A percentile compares a stretch with the other conserved stretches of the same genome.
These are phyloP conservation scores for Abelmoschus esculentus DNA, from an alignment of 345 rosid genomes.

Conservation along the genomic window DNA sequence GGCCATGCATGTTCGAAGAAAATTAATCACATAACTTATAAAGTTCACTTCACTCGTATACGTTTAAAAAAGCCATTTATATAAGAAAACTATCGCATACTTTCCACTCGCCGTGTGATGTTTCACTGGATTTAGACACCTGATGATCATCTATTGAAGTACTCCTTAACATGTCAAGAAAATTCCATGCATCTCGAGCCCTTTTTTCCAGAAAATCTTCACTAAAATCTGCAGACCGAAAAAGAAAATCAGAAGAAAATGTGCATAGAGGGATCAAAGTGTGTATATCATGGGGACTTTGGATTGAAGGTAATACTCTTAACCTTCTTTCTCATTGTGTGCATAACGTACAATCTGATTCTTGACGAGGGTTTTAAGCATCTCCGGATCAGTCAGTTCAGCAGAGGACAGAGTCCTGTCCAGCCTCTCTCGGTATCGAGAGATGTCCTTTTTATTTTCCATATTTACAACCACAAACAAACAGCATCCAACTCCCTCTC, in stretches of 20 bases:
- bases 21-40: not conserved
- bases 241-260: slow-evolving; percentile 11
- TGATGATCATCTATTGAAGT: slow-evolving; percentile 42
- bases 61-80: not conserved
- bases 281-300: not conserved
- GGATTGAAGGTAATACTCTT: slow-evolving; percentile 3
- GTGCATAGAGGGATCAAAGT: not conserved
- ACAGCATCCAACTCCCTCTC: slow-evolving; percentile 7
- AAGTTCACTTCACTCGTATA: not conserved
- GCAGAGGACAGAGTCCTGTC: slow-evolving; percentile 66
- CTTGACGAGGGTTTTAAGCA: slow-evolving; percentile 46
- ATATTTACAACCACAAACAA: slow-evolving; percentile 34
- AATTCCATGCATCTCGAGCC: slow-evolving; percentile 47
- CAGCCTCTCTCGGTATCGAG: slow-evolving; percentile 64
- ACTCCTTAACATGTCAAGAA: slow-evolving; percentile 87
- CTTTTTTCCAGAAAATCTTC: slow-evolving; percentile 47
- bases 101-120: slow-evolving; percentile 69
- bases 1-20: not conserved
- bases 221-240: slow-evolving; percentile 36
- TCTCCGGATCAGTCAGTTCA: slow-evolving; percentile 45
- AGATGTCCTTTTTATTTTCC: slow-evolving; percentile 40
- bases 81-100: slow-evolving; percentile 30
- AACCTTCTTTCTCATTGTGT: slow-evolving; percentile 38
- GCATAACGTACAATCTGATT: slow-evolving; percentile 49
- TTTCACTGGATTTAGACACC: slow-evolving; percentile 28